These are phyloP conservation scores for Berberis vulgaris DNA, from an alignment of 164 flowering plant species.

Conservation along the genomic window DNA sequence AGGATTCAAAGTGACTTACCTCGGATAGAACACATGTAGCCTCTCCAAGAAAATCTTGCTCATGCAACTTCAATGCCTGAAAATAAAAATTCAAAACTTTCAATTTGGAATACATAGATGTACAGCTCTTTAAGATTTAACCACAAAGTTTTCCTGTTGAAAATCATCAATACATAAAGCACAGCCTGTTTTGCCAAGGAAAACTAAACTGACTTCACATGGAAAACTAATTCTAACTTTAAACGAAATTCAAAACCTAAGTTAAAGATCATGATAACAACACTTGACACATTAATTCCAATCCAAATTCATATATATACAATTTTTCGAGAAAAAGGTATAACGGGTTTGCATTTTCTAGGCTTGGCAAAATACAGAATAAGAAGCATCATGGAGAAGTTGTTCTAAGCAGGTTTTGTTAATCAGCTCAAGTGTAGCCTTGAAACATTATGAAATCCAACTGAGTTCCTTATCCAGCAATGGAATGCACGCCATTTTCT, in stretches of 20 bases:
- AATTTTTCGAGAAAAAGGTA: too few species aligned
- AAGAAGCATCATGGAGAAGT: too few species aligned
- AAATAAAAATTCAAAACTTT: background rate
- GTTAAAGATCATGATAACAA: too few species aligned
- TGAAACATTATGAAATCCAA: too few species aligned
- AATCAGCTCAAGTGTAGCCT: too few species aligned
- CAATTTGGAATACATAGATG: background rate
- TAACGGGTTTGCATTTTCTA: too few species aligned
- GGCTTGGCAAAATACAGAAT: too few species aligned
- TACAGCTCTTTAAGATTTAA: background rate
- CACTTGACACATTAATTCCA: too few species aligned
- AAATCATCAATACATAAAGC: background rate
- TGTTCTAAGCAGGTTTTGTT: too few species aligned
- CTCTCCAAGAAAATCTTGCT: constrained; percentile 90
- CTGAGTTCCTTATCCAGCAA: too few species aligned
- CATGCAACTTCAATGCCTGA: constrained; percentile 58
- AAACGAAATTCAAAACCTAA: background rate
- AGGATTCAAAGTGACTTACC: constrained; percentile 27
- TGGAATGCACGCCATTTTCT: too few species aligned
- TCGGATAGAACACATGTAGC: constrained; percentile 72
- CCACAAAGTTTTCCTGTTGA: background rate
- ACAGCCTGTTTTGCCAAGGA: background rate
- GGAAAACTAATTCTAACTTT: background rate
- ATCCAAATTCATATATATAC: too few species aligned
- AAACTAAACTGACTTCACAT: background rate